Conservation (phyloP, 495 filamentous ascomycete genomes). For the Podospora comata region DNA sequence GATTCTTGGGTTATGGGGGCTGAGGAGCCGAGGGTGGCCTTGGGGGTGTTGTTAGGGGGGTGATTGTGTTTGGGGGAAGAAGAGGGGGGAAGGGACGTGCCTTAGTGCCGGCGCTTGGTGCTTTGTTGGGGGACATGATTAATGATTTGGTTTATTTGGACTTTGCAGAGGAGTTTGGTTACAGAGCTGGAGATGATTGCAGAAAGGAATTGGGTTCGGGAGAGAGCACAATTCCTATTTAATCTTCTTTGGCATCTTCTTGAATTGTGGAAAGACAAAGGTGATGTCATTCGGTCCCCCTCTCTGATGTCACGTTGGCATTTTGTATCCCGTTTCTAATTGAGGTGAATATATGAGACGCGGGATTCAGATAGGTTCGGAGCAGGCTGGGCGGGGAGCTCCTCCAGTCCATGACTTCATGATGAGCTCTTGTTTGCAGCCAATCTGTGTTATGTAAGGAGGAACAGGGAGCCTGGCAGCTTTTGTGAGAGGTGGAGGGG, state of each 20-base stretch:
- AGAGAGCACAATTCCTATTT: neutral
- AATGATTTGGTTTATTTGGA: neutral
- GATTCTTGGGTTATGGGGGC: slow-evolving; percentile 32
- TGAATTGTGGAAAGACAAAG: neutral
- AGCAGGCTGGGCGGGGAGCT: neutral
- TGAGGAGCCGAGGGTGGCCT: slow-evolving; percentile 11
- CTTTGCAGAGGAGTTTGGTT: neutral
- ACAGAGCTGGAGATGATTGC: neutral
- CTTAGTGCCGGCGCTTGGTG: slow-evolving; percentile 22
- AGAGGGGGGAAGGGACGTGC: slow-evolving; percentile 4
- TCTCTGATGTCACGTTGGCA: neutral
- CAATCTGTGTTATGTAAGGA: neutral
- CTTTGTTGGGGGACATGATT: slow-evolving; percentile 18
- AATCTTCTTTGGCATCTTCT: neutral
- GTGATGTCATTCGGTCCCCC: neutral
- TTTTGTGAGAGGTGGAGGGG: neutral
- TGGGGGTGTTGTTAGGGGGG: neutral
- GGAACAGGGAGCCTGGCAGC: neutral
- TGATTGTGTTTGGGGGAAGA: neutral
- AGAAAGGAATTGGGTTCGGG: neutral
- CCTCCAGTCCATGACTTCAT: slow-evolving; percentile 10
- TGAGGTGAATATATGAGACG: neutral
- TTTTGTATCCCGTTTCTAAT: neutral
- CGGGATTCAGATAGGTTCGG: neutral
- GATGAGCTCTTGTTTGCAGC: slow-evolving; percentile 5